These are phyloP conservation scores for Gossypium aridum DNA, from an alignment of 441 rosid species.

Conservation along the genomic window DNA sequence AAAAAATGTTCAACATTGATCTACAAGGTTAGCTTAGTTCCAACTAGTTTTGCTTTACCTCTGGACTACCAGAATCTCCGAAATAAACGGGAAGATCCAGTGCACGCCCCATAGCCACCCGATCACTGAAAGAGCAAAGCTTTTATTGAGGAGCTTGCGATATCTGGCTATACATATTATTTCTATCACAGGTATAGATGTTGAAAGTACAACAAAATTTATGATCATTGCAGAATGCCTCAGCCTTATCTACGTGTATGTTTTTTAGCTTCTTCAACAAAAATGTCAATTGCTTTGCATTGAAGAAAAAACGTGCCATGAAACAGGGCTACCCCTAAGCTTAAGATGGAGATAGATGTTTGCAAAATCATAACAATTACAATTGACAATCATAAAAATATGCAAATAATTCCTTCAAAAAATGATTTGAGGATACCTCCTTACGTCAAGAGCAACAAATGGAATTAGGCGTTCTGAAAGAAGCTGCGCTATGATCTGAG, in stretches of 20 bases:
- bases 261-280: constrained; percentile 3
- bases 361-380: not conserved
- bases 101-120: constrained; percentile 94
- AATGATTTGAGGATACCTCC: constrained; percentile 51
- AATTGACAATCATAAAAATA: not conserved
- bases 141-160: constrained; percentile 1
- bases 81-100: constrained; percentile 94
- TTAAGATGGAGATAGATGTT: not conserved
- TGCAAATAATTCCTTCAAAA: not conserved
- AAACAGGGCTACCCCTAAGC: not conserved
- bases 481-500: constrained; percentile 96
- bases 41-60: constrained; percentile 42
- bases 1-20: constrained; percentile 19
- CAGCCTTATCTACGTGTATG: not conserved
- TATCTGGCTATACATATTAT: not conserved
- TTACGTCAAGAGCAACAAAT: constrained; percentile 93
- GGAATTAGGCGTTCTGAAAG: constrained; percentile 96
- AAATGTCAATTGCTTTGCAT: not conserved
- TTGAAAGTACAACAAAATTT: not conserved
- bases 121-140: constrained; percentile 58
- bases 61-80: constrained; percentile 96
- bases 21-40: constrained; percentile 3
- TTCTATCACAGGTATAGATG: not conserved
- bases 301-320: not conserved
- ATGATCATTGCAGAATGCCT: not conserved